A percentile compares a stretch with the other conserved stretches of the same genome.
phyloP scores from a whole-genome alignment of 495 filamentous ascomycete genomes.

The Aspergillus conjunctus region DNA sequence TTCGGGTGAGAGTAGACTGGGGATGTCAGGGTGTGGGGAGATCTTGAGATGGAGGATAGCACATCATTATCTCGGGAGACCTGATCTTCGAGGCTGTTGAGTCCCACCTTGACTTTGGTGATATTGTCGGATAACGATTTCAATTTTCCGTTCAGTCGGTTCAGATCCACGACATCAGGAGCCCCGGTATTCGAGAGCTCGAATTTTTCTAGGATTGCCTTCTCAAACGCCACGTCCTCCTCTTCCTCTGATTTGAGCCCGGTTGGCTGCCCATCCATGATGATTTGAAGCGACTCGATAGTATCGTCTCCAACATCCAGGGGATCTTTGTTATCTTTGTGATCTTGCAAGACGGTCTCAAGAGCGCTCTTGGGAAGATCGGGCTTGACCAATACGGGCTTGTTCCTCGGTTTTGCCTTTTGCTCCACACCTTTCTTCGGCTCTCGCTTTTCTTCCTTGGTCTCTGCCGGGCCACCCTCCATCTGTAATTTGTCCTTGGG shows the following conservation, averaged over 20 bases:
- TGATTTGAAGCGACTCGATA: constrained; percentile 61
- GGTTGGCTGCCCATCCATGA: constrained; percentile 46
- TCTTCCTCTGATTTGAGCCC: constrained; percentile 41
- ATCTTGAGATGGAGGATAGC: constrained; percentile 20
- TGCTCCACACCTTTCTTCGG: constrained; percentile 1
- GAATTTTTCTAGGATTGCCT: constrained; percentile 38
- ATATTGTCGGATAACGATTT: constrained; percentile 63
- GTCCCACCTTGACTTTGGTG: constrained; percentile 64
- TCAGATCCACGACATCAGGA: constrained; percentile 52
- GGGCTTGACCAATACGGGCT: constrained; percentile 37
- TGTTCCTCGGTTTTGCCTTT: constrained; percentile 15
- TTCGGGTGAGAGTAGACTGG: constrained; percentile 15
- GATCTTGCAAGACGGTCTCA: constrained; percentile 57
- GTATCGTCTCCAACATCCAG: constrained; percentile 60
- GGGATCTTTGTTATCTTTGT: constrained; percentile 45
- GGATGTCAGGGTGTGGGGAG: constrained; percentile 11
- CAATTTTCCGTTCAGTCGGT: constrained; percentile 60
- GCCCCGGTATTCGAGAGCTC: constrained; percentile 37
- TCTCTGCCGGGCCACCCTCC: constrained; percentile 15
- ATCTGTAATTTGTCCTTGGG: not conserved
- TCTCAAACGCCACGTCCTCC: constrained; percentile 40
- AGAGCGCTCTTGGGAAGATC: constrained; percentile 53
- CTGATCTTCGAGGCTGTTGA: constrained; percentile 65
- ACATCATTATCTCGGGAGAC: constrained; percentile 46
- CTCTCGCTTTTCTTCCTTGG: not conserved